Base-by-base conservation (phyloP, 1,139 yeast species). In the Geotrichum cucujoidarum region DNA sequence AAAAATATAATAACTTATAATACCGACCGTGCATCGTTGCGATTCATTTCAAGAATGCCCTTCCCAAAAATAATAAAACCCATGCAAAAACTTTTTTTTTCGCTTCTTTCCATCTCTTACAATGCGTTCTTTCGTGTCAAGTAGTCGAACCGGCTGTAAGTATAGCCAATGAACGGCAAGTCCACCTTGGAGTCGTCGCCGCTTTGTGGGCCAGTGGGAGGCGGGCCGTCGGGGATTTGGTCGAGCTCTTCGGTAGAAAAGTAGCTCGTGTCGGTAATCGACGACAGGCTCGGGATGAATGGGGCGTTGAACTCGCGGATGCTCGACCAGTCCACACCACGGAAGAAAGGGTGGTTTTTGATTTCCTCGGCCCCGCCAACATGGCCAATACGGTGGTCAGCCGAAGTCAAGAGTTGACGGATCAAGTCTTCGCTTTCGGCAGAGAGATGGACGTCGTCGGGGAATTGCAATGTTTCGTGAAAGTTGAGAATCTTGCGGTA, bases 211-310 rank as follows among this genome's bases (percentile, higher is more conserved):
- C 27, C 62, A 47, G 59, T 61, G 18, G 59, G 54, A 45, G 67
- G 64, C 14, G 96, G 95, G 41, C 88, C 81, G 62, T 90, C 97
- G 1, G 97, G 97, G 40, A 90, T 92, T 62, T 86, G 89, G 66
- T 90, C 97, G 59, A 92, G 75, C 63, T 92, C 99, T 63, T 94
- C 98, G 2, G 95, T 88, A 40, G 98, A 97, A 87, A 92, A 92
- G 73, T 92, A 92, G 58, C 97, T 76, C 0, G 98, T 94, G 65
- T 92, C 99, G 3, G 97, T 92, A 54, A 92, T 85, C 7, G 95
- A 84, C 57, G 84, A 77, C 60, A 87, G 72, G 57, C 81, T 80
- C 31, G 94, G 92, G 56, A 92, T 86, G 63, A 90, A 92, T 31
- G 98, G 99, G 1, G 98, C 98, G 60, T 84, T 92, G 53, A 90